Percentiles rank a stretch among this genome's conserved stretches.
Evolutionary conservation across 192 early-diverging fungal species (phyloP).

Genomic region (Coemansia sp.): DNA sequence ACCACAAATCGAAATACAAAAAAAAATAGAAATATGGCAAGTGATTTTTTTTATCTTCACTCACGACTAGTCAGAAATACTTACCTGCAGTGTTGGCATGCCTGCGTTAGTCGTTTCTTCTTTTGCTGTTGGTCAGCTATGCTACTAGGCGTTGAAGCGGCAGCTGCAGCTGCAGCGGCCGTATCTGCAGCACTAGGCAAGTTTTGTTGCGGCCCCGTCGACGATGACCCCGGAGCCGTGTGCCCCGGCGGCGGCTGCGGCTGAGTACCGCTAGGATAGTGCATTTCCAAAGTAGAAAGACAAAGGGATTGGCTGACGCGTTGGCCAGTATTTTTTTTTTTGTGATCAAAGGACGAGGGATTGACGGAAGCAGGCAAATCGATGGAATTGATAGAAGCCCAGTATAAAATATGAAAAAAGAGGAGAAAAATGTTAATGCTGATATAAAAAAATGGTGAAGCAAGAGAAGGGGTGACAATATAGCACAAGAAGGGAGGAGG

Average conservation of each 20-base stretch:
- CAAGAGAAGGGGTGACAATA: background rate
- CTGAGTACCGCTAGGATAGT: background rate
- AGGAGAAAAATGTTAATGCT: background rate
- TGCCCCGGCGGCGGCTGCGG: background rate
- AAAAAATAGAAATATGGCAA: background rate
- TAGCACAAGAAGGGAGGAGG: background rate
- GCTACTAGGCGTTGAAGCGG: background rate
- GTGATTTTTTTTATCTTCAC: background rate
- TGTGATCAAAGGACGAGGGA: slow-evolving; percentile 1
- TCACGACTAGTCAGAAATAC: background rate
- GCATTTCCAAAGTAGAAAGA: background rate
- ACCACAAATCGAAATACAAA: background rate
- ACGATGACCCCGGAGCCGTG: background rate
- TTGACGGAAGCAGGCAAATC: background rate
- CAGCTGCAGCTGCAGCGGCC: background rate
- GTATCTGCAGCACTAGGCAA: background rate
- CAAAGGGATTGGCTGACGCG: background rate
- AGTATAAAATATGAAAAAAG: background rate
- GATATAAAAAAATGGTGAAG: background rate
- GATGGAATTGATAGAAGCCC: background rate
- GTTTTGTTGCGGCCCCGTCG: background rate
- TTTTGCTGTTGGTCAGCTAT: slow-evolving; percentile 28
- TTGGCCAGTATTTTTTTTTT: background rate
- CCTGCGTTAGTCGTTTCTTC: slow-evolving; percentile 57
- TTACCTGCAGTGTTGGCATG: slow-evolving; percentile 58